A percentile compares a stretch with the other conserved stretches of the same genome.
Evolutionary conservation across 2,329 filamentous ascomycete species (phyloP).

Genomic region (Talaromyces sp.): DNA sequence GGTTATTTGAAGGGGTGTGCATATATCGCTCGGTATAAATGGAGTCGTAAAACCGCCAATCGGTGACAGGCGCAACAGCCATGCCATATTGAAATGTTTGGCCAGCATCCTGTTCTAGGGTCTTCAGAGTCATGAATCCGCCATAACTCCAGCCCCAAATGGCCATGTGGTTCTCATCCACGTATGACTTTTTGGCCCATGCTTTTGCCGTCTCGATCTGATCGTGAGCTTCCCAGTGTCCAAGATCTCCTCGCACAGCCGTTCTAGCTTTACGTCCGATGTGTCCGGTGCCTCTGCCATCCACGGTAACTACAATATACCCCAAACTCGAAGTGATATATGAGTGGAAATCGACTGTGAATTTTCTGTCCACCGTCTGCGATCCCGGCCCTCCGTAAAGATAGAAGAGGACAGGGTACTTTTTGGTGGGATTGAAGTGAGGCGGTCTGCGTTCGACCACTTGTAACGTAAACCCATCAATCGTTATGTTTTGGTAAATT

Average conservation of each 20-base stretch:
- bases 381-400: slow-evolving; percentile 95
- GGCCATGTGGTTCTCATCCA: slow-evolving; percentile 75
- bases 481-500: slow-evolving; percentile 77
- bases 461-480: slow-evolving; percentile 70
- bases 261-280: slow-evolving; percentile 80
- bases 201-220: slow-evolving; percentile 87
- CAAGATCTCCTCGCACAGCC: slow-evolving; percentile 76
- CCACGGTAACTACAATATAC: slow-evolving; percentile 92
- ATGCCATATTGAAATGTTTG: slow-evolving; percentile 93
- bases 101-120: slow-evolving; percentile 84
- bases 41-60: slow-evolving; percentile 58
- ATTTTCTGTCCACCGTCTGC: slow-evolving; percentile 76
- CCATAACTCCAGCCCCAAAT: slow-evolving; percentile 99
- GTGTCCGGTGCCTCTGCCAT: slow-evolving; percentile 88
- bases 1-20: slow-evolving; percentile 85
- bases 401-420: slow-evolving; percentile 91
- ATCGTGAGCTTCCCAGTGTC: slow-evolving; percentile 78
- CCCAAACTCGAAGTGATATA: slow-evolving; percentile 81
- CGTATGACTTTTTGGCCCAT: slow-evolving; percentile 76
- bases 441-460: slow-evolving; percentile 82
- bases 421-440: slow-evolving; percentile 76
- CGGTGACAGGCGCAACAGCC: slow-evolving; percentile 96
- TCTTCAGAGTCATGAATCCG: slow-evolving; percentile 92
- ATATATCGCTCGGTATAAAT: slow-evolving; percentile 67
- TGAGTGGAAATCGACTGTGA: slow-evolving; percentile 81